Evolutionary conservation across 2,329 filamentous ascomycete species (phyloP), one percentile per base, ranked within the genome.

Genomic region (Aphanoascus verrucosus): DNA sequence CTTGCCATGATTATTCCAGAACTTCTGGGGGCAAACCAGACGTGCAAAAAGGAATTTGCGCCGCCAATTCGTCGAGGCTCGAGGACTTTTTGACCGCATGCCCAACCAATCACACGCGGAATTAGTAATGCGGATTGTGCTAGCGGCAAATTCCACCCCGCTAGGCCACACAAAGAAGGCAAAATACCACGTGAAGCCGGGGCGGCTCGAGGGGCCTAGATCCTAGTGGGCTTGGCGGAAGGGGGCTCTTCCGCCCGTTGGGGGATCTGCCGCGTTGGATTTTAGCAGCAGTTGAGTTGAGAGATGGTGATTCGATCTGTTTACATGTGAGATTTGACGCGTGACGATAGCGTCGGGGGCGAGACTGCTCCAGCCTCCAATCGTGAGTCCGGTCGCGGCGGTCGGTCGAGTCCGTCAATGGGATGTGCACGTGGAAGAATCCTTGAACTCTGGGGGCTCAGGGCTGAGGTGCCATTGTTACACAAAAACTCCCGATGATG

Each of bases 111-210:
- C 41, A 52, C 31, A 6, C 6, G 31, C 9, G 15, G 8, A n/a
- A 37, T 52, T 19, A 52, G 38, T 52, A 52, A 52, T 51, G 38
- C n/a, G 5, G 12, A 19, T 7, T 20, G 5, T 17, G 35, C 19
- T 40, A 49, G 34, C 38, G 19, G n/a, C n/a, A 20, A 19, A 2
- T 32, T n/a, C 49, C 40, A 38, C 40, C 31, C 11, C 1, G 11
- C 42, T 38, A 45, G 20, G 17, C 41, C 49, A 53, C 42, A 46
- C 50, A 53, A 53, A 53, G 42, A 47, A 42, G 42, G 43, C 32
- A 46, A 41, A 47, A 35, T 40, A 19, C 51, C 51, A 53, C 51
- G 51, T 53, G 51, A 49, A 23, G 14, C 8, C 17, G 41, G 43
- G 17, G 51, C 49, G 20, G 42, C 14, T 15, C 31, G 50, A 8